Evolutionary conservation across 352 stramenopile species (phyloP).

Genomic region (Pythium sukuiense): DNA sequence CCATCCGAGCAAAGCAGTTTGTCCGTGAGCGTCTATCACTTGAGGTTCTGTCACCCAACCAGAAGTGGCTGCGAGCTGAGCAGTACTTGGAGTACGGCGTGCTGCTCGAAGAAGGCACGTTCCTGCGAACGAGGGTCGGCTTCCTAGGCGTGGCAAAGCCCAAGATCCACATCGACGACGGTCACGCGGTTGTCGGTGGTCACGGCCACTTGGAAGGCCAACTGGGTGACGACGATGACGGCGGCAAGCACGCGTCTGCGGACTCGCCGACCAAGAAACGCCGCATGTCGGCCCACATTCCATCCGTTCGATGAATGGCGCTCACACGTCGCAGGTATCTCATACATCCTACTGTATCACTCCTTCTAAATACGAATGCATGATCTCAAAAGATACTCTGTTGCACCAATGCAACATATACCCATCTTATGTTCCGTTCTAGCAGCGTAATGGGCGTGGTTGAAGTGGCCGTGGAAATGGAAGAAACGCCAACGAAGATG

Average conservation of each 20-base stretch:
- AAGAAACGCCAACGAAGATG: conserved; percentile 3
- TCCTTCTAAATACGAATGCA: conserved; percentile 2
- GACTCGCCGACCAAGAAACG: conserved; percentile 30
- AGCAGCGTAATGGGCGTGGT: not conserved
- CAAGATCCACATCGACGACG: conserved; percentile 30
- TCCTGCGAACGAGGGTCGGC: conserved; percentile 38
- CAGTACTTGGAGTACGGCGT: conserved; percentile 33
- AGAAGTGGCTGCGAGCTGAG: conserved; percentile 25
- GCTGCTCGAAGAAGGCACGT: conserved; percentile 25
- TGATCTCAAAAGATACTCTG: conserved; percentile 20
- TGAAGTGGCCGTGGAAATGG: conserved; percentile 14
- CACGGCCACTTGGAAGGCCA: conserved; percentile 14
- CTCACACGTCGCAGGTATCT: conserved; percentile 22
- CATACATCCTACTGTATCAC: not conserved
- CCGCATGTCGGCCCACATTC: conserved; percentile 30
- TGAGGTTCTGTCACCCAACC: conserved; percentile 18
- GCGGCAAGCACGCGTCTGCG: not conserved
- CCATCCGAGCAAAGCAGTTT: conserved; percentile 36
- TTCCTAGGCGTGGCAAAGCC: conserved; percentile 52
- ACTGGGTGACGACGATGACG: conserved; percentile 1
- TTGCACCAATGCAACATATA: conserved; percentile 3
- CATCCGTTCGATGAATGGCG: conserved; percentile 16
- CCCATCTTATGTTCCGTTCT: not conserved
- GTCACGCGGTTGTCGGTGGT: conserved; percentile 22
- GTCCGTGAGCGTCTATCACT: conserved; percentile 30